Percentiles rank a stretch among this genome's conserved stretches.
Conservation (phyloP, 2,329 filamentous ascomycete species). For the Periconia digitata region DNA sequence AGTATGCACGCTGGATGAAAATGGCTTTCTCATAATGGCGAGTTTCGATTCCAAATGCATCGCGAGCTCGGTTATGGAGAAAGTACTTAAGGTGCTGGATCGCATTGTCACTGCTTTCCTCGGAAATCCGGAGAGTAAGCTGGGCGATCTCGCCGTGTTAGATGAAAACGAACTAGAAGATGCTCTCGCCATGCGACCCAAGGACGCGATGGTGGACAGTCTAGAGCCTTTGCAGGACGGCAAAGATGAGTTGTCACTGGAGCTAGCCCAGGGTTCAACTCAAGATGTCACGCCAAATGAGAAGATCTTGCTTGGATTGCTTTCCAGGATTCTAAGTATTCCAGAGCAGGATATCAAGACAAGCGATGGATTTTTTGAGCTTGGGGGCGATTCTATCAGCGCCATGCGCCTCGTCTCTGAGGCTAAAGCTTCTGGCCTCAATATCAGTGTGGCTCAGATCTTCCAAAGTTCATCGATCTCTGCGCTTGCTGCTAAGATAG, state of each 20-base stretch:
- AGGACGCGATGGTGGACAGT: conserved; percentile 25
- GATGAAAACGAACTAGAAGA: conserved; percentile 32
- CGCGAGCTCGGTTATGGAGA: conserved; percentile 54
- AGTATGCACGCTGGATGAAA: conserved; percentile 61
- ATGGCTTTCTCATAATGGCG: conserved; percentile 61
- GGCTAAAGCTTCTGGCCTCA: conserved; percentile 37
- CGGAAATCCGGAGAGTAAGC: conserved; percentile 36
- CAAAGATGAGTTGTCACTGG: conserved; percentile 2
- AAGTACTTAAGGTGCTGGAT: conserved; percentile 56
- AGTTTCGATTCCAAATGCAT: conserved; percentile 67
- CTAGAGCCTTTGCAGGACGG: conserved; percentile 17
- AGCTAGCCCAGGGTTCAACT: neutral
- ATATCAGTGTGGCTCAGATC: conserved; percentile 47
- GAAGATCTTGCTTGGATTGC: conserved; percentile 23
- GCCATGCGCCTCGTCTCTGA: conserved; percentile 50
- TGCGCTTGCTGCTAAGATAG: conserved; percentile 57
- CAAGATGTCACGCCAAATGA: conserved; percentile 26
- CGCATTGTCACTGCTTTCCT: conserved; percentile 55
- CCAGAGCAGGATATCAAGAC: conserved; percentile 37
- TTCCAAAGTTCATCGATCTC: conserved; percentile 47
- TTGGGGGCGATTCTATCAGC: conserved; percentile 51
- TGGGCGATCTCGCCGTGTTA: conserved; percentile 32
- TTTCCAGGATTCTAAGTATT: conserved; percentile 33
- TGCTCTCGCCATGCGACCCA: conserved; percentile 26
- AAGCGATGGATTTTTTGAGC: conserved; percentile 47